These are phyloP conservation scores for Pleoardoris graminearum DNA, from an alignment of 2,329 filamentous ascomycete genomes.

Conservation along the genomic window DNA sequence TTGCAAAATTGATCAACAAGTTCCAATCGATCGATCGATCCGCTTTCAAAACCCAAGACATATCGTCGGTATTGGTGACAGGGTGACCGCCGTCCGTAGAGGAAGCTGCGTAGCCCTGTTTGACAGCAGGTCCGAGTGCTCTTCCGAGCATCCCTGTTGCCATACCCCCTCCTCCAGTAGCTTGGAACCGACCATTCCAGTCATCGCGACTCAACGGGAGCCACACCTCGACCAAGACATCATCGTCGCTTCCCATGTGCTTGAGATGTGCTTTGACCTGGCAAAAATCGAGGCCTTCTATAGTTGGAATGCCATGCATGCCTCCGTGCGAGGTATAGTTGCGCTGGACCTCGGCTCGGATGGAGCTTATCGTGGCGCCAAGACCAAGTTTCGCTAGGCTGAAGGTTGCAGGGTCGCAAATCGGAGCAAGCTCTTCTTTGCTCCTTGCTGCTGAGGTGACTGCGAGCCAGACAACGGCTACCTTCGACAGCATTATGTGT, in stretches of 20 bases:
- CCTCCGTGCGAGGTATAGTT: constrained; percentile 20
- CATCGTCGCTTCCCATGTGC: constrained; percentile 27
- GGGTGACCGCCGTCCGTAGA: constrained; percentile 40
- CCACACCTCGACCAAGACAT: constrained; percentile 35
- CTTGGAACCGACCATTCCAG: constrained; percentile 42
- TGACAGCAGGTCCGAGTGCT: constrained; percentile 29
- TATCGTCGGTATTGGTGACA: constrained; percentile 13
- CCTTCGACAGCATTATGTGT: neutral
- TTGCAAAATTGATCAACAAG: constrained; percentile 45
- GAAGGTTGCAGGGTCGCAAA: constrained; percentile 6
- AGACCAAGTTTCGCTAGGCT: constrained; percentile 13
- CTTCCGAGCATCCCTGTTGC: constrained; percentile 33
- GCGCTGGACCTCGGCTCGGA: constrained; percentile 14
- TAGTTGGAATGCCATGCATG: constrained; percentile 9
- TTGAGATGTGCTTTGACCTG: constrained; percentile 26
- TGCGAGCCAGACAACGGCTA: neutral
- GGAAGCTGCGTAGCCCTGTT: constrained; percentile 35
- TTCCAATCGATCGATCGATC: constrained; percentile 33
- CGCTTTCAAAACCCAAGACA: constrained; percentile 28
- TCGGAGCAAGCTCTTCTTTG: neutral
- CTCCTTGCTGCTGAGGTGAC: neutral
- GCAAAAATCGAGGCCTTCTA: constrained; percentile 26
- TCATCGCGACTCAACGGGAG: constrained; percentile 27
- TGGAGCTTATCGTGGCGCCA: constrained; percentile 18
- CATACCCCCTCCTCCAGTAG: constrained; percentile 36